These are phyloP conservation scores for Penicillium robsamsonii DNA, from an alignment of 495 filamentous ascomycete species.

Conservation along the genomic window DNA sequence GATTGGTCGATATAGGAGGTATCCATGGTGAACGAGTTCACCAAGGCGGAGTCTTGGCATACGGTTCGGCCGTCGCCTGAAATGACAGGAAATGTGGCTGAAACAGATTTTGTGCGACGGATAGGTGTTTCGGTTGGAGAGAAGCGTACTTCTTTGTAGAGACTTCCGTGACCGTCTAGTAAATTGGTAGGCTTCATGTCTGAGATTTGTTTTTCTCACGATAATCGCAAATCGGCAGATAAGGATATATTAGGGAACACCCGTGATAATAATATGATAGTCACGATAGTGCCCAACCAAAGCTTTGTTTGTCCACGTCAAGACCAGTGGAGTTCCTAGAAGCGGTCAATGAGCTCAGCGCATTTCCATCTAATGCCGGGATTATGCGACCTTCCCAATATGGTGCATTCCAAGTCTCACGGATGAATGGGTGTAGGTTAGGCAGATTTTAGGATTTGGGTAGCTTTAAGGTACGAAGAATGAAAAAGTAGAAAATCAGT, in stretches of 20 bases:
- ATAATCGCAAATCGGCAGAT: not conserved
- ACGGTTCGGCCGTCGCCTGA: slow-evolving; percentile 19
- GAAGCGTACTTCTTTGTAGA: slow-evolving; percentile 51
- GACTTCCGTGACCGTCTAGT: slow-evolving; percentile 40
- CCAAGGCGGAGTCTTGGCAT: slow-evolving; percentile 7
- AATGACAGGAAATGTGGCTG: slow-evolving; percentile 30
- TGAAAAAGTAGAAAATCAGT: not conserved
- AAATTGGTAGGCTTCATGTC: slow-evolving; percentile 35
- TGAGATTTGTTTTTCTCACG: slow-evolving; percentile 3
- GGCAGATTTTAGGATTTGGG: slow-evolving; percentile 1
- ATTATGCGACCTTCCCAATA: slow-evolving; percentile 1
- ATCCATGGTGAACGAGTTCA: slow-evolving; percentile 20
- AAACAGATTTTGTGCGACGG: slow-evolving; percentile 42
- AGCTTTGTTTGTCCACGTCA: not conserved
- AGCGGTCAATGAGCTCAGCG: slow-evolving; percentile 7
- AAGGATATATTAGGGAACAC: slow-evolving; percentile 1
- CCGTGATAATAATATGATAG: not conserved
- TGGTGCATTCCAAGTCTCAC: not conserved
- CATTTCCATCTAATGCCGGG: not conserved
- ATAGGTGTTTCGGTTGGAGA: slow-evolving; percentile 43
- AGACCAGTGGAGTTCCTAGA: not conserved
- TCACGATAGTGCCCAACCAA: slow-evolving; percentile 5
- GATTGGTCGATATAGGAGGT: slow-evolving; percentile 41
- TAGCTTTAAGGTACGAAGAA: slow-evolving; percentile 5
- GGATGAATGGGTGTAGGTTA: not conserved